Conservation (phyloP, 352 stramenopile species). For the Phytopythium helicoides region DNA sequence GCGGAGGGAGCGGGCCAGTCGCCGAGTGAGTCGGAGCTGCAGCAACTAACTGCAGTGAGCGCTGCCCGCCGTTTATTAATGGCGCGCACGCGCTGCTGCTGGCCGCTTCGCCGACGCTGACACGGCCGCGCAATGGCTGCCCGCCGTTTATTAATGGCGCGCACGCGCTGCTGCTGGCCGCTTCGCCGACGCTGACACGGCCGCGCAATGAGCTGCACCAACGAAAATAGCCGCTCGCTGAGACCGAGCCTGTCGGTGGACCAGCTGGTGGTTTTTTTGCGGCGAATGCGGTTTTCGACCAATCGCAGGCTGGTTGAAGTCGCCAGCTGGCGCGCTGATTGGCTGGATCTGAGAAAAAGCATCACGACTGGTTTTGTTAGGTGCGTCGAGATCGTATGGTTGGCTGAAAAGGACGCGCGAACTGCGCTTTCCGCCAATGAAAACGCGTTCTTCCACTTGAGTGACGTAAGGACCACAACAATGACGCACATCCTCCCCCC, state of each 20-base stretch:
- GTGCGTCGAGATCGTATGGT: background rate
- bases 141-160: conserved; percentile 8
- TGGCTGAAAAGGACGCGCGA: too few relatives aligned
- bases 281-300: background rate
- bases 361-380: background rate
- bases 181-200: too few relatives aligned
- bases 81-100: background rate
- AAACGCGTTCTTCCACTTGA: too few relatives aligned
- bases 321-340: background rate
- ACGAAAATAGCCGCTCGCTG: too few relatives aligned
- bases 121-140: too few relatives aligned
- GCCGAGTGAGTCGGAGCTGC: conserved; percentile 3
- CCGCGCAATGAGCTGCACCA: background rate
- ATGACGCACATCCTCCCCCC: too few relatives aligned
- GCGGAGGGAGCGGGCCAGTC: background rate
- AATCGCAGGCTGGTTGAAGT: conserved; percentile 8
- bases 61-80: conserved; percentile 12
- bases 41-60: background rate
- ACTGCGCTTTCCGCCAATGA: too few relatives aligned
- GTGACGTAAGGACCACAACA: too few relatives aligned
- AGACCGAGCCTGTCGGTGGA: too few relatives aligned
- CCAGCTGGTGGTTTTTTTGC: background rate
- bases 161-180: too few relatives aligned
- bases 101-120: too few relatives aligned
- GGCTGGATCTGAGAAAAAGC: background rate